Percentiles rank a stretch among this genome's conserved stretches.
Conservation (phyloP, 2,329 filamentous ascomycete genomes). For the Xylariaceae sp. region DNA sequence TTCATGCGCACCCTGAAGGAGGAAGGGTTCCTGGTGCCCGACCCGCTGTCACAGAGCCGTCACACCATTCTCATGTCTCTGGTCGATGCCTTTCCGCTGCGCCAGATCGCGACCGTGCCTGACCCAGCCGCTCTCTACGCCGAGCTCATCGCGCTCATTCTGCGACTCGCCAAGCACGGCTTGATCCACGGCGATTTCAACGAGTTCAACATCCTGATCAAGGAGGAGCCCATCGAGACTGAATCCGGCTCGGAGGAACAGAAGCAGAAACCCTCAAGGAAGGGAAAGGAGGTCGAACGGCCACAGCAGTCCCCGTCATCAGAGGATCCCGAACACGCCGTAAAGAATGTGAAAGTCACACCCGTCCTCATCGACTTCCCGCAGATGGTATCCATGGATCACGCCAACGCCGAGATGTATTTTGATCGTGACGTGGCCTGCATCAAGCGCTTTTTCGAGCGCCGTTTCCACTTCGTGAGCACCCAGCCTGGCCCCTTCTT, state of each 20-base stretch:
- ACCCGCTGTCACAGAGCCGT: constrained; percentile 80
- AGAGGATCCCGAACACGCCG: constrained; percentile 31
- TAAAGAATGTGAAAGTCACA: constrained; percentile 41
- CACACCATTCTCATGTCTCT: constrained; percentile 97
- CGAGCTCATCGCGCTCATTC: constrained; percentile 82
- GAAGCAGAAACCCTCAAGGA: constrained; percentile 29
- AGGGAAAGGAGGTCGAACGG: constrained; percentile 17
- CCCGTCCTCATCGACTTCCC: constrained; percentile 96
- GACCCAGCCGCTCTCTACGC: constrained; percentile 82
- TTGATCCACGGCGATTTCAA: constrained; percentile 98
- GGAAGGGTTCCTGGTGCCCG: constrained; percentile 84
- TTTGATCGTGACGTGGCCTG: constrained; percentile 95
- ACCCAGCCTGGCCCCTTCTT: constrained; percentile 81
- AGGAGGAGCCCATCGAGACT: constrained; percentile 51
- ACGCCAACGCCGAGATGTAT: constrained; percentile 91
- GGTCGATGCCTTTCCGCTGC: constrained; percentile 84
- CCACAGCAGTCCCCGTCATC: constrained; percentile 19
- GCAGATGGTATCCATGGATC: constrained; percentile 95
- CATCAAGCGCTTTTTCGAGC: constrained; percentile 88
- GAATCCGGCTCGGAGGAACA: constrained; percentile 24
- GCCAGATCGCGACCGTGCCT: constrained; percentile 79
- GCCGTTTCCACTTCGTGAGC: constrained; percentile 81
- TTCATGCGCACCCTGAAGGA: constrained; percentile 85
- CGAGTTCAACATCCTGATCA: constrained; percentile 96
- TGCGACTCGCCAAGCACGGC: constrained; percentile 77